Evolutionary conservation across 2,329 filamentous ascomycete species (phyloP), one percentile per base, ranked within the genome.

Genomic region (Phaeophleospora eucalypticola): DNA sequence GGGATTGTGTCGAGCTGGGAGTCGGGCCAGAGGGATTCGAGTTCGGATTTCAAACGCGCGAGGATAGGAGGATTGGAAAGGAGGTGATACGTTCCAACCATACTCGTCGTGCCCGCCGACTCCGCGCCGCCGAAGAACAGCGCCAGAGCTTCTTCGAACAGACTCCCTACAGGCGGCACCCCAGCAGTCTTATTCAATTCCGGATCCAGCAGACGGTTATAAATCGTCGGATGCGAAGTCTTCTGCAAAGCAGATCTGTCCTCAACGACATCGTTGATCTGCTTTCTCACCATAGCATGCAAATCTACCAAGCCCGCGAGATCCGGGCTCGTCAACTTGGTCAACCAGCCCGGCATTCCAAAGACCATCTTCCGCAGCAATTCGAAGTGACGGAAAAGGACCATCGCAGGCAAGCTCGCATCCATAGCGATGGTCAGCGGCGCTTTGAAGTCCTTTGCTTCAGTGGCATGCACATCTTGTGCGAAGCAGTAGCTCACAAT

Each of bases 71-170:
- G 65, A 1, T 64, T 50, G 20, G 67, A 58, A 3, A 75, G 58
- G 19, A 76, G 45, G 41, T 74, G 61, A 47, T 66, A 73, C 1
- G 63, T 63, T 0, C 71, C 72, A 7, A 70, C 53, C 61, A 68
- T 69, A 6, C 72, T 51, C 1, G 71, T 64, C 34, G 68, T 70
- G 0, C 65, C 72, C 4, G 68, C 65, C 0, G 73, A 75, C 46
- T 76, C 71, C 10, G 65, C 65, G 12, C 73, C 74, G 6, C 66
- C 73, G 51, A 75, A 74, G 52, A 76, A 62, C 41, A 77, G 60
- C 0, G 69, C 67, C 53, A 70, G 67, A 1, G 66, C 67, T 60
- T 76, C 74, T 15, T 75, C 70, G 36, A 68, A 70, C 2, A 76
- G 54, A 36, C 62, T 66, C 2, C 52, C 60, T 4, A 60, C 42